Percentiles rank a stretch among this genome's conserved stretches.
phyloP scores from a whole-genome alignment of 306 rosid species.

The Quercus bicolor region DNA sequence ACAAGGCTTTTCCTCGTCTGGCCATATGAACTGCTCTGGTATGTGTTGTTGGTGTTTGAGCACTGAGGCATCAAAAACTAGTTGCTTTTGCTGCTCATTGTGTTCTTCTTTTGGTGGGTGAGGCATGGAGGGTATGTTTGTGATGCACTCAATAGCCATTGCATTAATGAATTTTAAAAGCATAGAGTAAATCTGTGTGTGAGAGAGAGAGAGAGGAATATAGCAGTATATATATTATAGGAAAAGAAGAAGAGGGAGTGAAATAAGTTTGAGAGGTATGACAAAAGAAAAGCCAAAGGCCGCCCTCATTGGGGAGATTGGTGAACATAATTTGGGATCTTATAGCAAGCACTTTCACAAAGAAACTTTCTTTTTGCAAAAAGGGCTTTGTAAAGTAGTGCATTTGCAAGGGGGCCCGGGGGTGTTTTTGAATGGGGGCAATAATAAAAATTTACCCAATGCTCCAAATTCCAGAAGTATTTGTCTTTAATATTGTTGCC shows the following conservation, averaged over 20 bases:
- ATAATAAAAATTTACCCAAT: neutral
- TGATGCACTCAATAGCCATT: constrained; percentile 65
- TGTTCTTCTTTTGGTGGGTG: constrained; percentile 22
- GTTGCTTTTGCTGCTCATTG: constrained; percentile 26
- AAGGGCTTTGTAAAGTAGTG: constrained; percentile 3
- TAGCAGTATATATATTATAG: constrained; percentile 1
- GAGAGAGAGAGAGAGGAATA: neutral
- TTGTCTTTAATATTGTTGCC: constrained; percentile 15
- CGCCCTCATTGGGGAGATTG: constrained; percentile 46
- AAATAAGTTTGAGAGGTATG: constrained; percentile 42
- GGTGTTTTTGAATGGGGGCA: neutral
- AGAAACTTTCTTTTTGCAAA: constrained; percentile 18
- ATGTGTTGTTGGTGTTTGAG: constrained; percentile 42
- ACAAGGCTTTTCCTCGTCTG: constrained; percentile 76
- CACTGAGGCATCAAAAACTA: constrained; percentile 74
- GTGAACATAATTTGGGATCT: constrained; percentile 58
- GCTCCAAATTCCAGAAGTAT: constrained; percentile 8
- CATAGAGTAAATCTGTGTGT: neutral
- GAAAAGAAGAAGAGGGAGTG: constrained; percentile 13
- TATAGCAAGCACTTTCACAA: constrained; percentile 36
- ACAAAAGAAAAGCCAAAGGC: constrained; percentile 73
- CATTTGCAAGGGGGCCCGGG: constrained; percentile 5
- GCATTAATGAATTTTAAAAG: constrained; percentile 26
- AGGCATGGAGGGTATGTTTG: constrained; percentile 33
- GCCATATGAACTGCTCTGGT: constrained; percentile 89